Evolutionary conservation across 2,329 filamentous ascomycete genomes (phyloP).

Genomic region (Aspergillus clavatus): DNA sequence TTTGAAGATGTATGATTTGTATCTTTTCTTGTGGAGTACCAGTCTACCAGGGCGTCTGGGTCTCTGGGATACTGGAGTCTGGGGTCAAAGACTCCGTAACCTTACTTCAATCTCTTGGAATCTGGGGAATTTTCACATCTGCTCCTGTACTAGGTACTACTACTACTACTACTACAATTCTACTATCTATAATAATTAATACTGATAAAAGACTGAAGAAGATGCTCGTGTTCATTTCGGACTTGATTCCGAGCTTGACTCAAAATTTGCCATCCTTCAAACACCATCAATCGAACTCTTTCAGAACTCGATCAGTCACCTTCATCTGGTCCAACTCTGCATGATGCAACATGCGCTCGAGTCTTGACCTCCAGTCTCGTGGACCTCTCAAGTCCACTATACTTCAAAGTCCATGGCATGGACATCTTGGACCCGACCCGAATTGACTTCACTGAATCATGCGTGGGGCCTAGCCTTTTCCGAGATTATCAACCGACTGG

Average conservation of each 20-base stretch:
- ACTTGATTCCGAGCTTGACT: not conserved
- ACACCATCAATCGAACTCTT: too few relatives aligned
- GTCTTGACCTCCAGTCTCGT: not conserved
- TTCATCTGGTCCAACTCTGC: too few relatives aligned
- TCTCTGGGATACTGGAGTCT: not conserved
- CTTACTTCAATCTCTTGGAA: not conserved
- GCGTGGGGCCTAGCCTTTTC: not conserved
- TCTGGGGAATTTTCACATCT: not conserved
- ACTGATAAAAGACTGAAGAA: too few relatives aligned
- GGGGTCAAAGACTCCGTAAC: not conserved
- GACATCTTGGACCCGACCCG: not conserved
- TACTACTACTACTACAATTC: too few relatives aligned
- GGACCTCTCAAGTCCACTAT: not conserved
- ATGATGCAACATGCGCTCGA: not conserved
- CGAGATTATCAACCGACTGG: not conserved
- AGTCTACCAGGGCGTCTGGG: too few relatives aligned
- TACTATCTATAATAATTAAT: too few relatives aligned
- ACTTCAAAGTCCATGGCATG: not conserved
- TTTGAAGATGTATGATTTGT: too few relatives aligned
- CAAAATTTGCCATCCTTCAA: too few relatives aligned
- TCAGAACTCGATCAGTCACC: not conserved
- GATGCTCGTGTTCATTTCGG: not conserved
- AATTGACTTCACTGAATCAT: not conserved
- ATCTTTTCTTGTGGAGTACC: too few relatives aligned
- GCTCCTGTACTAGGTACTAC: too few relatives aligned